Percentiles rank a stretch among this genome's conserved stretches.
phyloP scores from a whole-genome alignment of 208 protist species.

The Novymonas esmeraldas region DNA sequence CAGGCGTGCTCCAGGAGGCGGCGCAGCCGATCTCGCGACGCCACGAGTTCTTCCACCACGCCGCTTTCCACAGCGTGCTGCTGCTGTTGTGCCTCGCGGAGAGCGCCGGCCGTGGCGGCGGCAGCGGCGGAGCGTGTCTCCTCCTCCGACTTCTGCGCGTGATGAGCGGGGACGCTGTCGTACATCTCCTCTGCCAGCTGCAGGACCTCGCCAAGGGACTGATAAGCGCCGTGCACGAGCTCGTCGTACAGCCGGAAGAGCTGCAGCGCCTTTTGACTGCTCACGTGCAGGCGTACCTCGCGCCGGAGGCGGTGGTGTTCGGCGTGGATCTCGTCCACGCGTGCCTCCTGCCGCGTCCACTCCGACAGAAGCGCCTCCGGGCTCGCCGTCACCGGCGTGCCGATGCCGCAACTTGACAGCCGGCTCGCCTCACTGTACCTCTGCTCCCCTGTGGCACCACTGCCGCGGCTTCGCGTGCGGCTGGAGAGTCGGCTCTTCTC shows the following conservation, averaged over 20 bases:
- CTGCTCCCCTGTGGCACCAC: not conserved
- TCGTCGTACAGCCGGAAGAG: conserved; percentile 75
- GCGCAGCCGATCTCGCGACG: conserved; percentile 23
- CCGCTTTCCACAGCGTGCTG: not conserved
- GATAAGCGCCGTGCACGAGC: conserved; percentile 38
- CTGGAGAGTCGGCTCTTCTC: not conserved
- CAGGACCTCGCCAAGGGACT: conserved; percentile 31
- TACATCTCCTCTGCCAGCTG: conserved; percentile 31
- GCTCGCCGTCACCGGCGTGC: not conserved
- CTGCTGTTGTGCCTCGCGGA: conserved; percentile 10
- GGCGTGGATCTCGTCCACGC: conserved; percentile 31
- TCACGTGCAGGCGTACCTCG: conserved; percentile 78
- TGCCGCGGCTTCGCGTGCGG: conserved; percentile 5
- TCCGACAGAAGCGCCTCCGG: conserved; percentile 15
- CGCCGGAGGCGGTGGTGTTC: conserved; percentile 64
- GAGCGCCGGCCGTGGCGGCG: conserved; percentile 2
- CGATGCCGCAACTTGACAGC: conserved; percentile 2
- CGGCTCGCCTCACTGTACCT: conserved; percentile 2
- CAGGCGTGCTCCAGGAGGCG: conserved; percentile 40
- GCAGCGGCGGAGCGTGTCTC: not conserved
- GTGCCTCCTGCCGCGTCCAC: conserved; percentile 16
- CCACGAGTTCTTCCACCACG: not conserved
- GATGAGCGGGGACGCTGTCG: conserved; percentile 5
- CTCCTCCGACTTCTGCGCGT: not conserved
- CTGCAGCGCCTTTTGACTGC: conserved; percentile 61